These are phyloP conservation scores for Lactarius sp. DNA, from an alignment of 768 basidiomycete species.

Conservation along the genomic window DNA sequence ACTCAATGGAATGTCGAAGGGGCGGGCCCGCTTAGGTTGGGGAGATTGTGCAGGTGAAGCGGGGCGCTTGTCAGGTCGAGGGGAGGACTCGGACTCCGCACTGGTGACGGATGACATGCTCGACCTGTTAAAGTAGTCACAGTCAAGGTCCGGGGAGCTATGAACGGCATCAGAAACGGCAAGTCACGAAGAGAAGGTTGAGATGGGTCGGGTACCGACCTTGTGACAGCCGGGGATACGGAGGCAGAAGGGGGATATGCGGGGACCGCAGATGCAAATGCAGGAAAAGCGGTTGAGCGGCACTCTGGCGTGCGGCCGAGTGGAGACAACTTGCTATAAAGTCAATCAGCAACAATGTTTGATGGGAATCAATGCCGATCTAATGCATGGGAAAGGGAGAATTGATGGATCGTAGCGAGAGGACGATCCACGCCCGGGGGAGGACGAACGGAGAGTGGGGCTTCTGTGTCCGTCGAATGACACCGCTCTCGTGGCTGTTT, in stretches of 20 bases:
- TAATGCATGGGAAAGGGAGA: conserved; percentile 19
- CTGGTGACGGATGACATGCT: conserved; percentile 81
- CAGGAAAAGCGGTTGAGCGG: conserved; percentile 18
- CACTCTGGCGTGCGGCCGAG: conserved; percentile 12
- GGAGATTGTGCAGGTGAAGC: conserved; percentile 41
- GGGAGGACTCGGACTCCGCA: conserved; percentile 58
- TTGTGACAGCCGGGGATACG: conserved; percentile 26
- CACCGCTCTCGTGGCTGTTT: conserved; percentile 21
- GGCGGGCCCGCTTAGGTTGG: conserved; percentile 47
- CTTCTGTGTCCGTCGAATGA: conserved; percentile 18
- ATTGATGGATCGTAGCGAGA: conserved; percentile 18
- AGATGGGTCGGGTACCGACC: conserved; percentile 12
- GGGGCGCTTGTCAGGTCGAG: conserved; percentile 56
- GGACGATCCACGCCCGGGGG: conserved; percentile 18
- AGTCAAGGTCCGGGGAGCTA: conserved; percentile 45
- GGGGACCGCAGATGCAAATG: conserved; percentile 14
- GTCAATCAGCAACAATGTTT: conserved; percentile 22
- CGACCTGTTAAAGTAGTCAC: conserved; percentile 43
- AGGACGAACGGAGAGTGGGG: background rate
- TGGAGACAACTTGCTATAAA: conserved; percentile 26
- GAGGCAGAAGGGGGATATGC: conserved; percentile 21
- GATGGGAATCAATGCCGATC: conserved; percentile 23
- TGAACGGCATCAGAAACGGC: conserved; percentile 11
- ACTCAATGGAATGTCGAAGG: conserved; percentile 29
- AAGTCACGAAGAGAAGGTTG: conserved; percentile 5